A percentile compares a stretch with the other conserved stretches of the same genome.
Evolutionary conservation across 495 filamentous ascomycete species (phyloP).

Genomic region (Hypoxylon cercidicola): DNA sequence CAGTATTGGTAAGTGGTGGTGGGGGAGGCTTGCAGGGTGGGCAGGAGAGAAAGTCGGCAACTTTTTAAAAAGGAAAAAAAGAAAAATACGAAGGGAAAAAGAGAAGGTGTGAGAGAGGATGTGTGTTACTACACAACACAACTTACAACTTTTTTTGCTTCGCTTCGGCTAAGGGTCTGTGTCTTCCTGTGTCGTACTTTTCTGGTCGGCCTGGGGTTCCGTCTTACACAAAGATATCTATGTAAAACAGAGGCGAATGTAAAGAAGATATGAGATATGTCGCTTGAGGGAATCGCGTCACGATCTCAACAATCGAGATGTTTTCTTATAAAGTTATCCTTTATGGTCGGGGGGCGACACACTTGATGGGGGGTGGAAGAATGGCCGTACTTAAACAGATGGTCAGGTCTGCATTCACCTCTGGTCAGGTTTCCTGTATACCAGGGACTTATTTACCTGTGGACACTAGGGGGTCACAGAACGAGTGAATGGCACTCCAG

Average conservation of each 20-base stretch:
- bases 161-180: slow-evolving; percentile 38
- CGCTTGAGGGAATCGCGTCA: slow-evolving; percentile 40
- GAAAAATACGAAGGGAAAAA: slow-evolving; percentile 22
- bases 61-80: slow-evolving; percentile 23
- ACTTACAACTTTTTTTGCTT: slow-evolving; percentile 26
- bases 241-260: slow-evolving; percentile 44
- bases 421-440: slow-evolving; percentile 32
- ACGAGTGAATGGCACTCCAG: slow-evolving; percentile 31
- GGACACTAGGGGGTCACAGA: slow-evolving; percentile 26
- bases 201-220: slow-evolving; percentile 33
- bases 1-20: slow-evolving; percentile 45
- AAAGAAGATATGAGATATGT: slow-evolving; percentile 33
- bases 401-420: slow-evolving; percentile 12
- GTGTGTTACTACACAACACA: slow-evolving; percentile 42
- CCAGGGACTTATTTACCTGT: slow-evolving; percentile 32
- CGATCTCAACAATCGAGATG: slow-evolving; percentile 39
- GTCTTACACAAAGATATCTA: slow-evolving; percentile 44
- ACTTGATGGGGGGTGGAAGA: slow-evolving; percentile 38
- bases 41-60: slow-evolving; percentile 35
- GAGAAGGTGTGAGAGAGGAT: slow-evolving; percentile 26
- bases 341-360: slow-evolving; percentile 39
- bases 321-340: slow-evolving; percentile 43
- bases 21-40: slow-evolving; percentile 39
- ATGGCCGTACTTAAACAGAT: slow-evolving; percentile 40
- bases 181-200: slow-evolving; percentile 33